Evolutionary conservation across 345 rosid species (phyloP).

Genomic region (Cardiospermum halicacabum): DNA sequence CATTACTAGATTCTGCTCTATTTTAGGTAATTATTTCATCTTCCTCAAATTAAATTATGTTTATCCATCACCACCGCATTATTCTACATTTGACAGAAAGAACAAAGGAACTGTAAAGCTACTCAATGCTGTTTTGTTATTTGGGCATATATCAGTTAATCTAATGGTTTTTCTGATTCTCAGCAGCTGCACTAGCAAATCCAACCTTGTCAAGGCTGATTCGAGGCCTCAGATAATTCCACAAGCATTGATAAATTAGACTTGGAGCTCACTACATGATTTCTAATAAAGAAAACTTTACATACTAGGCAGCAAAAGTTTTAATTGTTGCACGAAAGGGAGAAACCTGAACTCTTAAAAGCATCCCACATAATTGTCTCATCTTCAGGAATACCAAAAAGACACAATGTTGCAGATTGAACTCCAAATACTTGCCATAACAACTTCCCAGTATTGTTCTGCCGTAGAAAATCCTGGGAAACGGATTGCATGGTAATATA

Average conservation of each 20-base stretch:
- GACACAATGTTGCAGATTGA: slow-evolving; percentile 74
- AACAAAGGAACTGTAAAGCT: background rate
- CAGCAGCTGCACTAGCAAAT: slow-evolving; percentile 1
- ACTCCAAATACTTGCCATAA: slow-evolving; percentile 88
- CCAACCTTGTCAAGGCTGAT: background rate
- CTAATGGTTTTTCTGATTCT: background rate
- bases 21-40: too few relatives aligned
- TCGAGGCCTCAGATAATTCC: slow-evolving; percentile 7
- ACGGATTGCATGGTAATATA: slow-evolving; percentile 10
- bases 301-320: background rate
- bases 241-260: slow-evolving; percentile 6
- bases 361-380: slow-evolving; percentile 92
- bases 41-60: background rate
- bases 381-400: slow-evolving; percentile 83
- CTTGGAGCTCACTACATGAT: background rate
- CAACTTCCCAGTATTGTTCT: slow-evolving; percentile 95
- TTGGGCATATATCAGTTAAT: background rate
- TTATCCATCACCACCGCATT: slow-evolving; percentile 2
- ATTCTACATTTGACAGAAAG: background rate
- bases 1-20: too few relatives aligned
- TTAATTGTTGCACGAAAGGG: background rate
- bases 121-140: background rate
- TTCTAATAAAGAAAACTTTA: background rate
- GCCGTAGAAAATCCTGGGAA: slow-evolving; percentile 83
- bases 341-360: slow-evolving; percentile 65